Evolutionary conservation across 2,329 filamentous ascomycete genomes (phyloP).

Genomic region (Didymella exigua): DNA sequence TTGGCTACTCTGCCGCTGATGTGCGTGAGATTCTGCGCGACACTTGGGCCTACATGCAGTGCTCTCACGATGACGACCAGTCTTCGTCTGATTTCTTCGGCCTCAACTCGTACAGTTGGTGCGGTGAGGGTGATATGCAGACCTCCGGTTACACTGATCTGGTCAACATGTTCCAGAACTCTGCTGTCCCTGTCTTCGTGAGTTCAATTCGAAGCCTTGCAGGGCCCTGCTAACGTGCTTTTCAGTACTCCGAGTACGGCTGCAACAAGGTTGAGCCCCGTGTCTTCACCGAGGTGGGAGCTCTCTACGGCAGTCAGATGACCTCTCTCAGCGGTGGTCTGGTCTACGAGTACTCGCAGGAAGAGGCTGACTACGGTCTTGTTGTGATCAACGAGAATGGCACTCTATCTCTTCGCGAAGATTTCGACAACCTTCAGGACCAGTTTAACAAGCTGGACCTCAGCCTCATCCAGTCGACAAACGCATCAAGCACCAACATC

Average conservation of each 20-base stretch:
- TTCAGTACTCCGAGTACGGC: conserved; percentile 74
- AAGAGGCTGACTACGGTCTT: conserved; percentile 64
- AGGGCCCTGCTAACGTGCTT: background rate
- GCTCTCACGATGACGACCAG: conserved; percentile 61
- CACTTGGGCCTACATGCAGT: conserved; percentile 77
- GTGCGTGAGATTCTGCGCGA: conserved; percentile 75
- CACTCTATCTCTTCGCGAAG: conserved; percentile 50
- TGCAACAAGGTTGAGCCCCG: conserved; percentile 71
- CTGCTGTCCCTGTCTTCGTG: conserved; percentile 72
- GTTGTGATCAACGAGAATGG: conserved; percentile 53
- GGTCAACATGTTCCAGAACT: conserved; percentile 67
- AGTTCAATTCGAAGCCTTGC: background rate
- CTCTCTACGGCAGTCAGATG: conserved; percentile 76
- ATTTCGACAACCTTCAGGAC: conserved; percentile 70
- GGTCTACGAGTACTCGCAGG: conserved; percentile 81
- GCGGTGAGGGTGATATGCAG: conserved; percentile 69
- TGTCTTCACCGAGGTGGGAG: conserved; percentile 74
- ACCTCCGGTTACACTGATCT: conserved; percentile 66
- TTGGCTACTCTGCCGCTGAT: conserved; percentile 75
- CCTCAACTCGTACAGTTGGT: conserved; percentile 77
- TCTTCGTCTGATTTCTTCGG: conserved; percentile 77
- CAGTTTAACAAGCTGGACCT: conserved; percentile 80
- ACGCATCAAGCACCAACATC: conserved; percentile 61
- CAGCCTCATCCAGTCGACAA: conserved; percentile 66
- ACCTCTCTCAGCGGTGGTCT: conserved; percentile 75